These are phyloP conservation scores for Brassica rapa DNA, from an alignment of 345 rosid genomes.

Conservation along the genomic window DNA sequence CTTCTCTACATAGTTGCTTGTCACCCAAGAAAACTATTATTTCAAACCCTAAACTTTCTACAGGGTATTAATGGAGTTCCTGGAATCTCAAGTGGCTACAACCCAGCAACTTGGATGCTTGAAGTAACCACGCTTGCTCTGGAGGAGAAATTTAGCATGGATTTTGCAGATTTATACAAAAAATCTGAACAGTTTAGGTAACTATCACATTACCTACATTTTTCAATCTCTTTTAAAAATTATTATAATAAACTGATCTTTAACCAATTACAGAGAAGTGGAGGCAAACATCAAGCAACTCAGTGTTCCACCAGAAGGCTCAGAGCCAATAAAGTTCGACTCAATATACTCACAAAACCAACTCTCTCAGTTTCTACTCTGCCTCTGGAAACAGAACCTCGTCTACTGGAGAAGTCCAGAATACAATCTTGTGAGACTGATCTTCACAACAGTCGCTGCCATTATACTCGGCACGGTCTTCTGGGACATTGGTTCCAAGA, in stretches of 20 bases:
- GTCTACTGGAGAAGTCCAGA: conserved; percentile 95
- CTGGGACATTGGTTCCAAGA: conserved; percentile 71
- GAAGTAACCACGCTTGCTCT: conserved; percentile 69
- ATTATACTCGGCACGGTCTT: conserved; percentile 74
- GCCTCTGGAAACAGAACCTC: conserved; percentile 84
- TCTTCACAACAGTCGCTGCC: conserved; percentile 61
- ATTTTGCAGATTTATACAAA: conserved; percentile 71
- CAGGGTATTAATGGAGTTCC: conserved; percentile 68
- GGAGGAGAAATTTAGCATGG: conserved; percentile 63
- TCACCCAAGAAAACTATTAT: not conserved
- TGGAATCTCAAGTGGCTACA: conserved; percentile 63
- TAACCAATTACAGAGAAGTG: conserved; percentile 54
- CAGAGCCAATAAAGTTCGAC: conserved; percentile 59
- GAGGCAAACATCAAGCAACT: conserved; percentile 56
- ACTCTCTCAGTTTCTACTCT: conserved; percentile 57
- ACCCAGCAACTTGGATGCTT: conserved; percentile 99
- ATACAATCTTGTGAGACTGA: conserved; percentile 70
- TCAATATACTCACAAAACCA: conserved; percentile 57
- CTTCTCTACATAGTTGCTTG: conserved; percentile 1
- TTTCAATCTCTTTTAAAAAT: not conserved
- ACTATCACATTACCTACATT: conserved; percentile 6
- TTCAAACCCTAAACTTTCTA: not conserved
- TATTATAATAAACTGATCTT: not conserved
- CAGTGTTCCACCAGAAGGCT: conserved; percentile 66
- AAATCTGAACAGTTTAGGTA: conserved; percentile 68